Percentiles rank a stretch among this genome's conserved stretches.
phyloP scores from a whole-genome alignment of 192 early-diverging fungal genomes.

The Coemansia sp. region DNA sequence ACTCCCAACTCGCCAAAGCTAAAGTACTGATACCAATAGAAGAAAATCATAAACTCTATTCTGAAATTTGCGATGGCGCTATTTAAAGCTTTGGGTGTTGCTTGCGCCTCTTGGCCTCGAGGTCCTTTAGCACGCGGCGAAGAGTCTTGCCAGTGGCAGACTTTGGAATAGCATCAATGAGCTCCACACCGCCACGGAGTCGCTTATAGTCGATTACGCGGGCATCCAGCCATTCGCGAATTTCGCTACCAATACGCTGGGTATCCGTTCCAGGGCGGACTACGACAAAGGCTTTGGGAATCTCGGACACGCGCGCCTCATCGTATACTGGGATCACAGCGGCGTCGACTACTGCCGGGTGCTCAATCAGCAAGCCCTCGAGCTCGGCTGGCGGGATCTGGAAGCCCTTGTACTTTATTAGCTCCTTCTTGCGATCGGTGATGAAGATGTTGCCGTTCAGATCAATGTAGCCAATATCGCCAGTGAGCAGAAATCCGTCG shows the following conservation, averaged over 20 bases:
- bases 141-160: conserved; percentile 83
- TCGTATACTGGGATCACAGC: conserved; percentile 71
- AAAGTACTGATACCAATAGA: background rate
- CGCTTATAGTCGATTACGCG: conserved; percentile 77
- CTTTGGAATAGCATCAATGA: conserved; percentile 78
- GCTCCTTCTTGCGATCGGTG: conserved; percentile 84
- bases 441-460: conserved; percentile 63
- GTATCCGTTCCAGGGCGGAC: conserved; percentile 47
- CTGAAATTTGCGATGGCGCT: background rate
- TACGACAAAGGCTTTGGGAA: conserved; percentile 84
- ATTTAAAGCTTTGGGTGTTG: conserved; percentile 24
- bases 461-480: conserved; percentile 80
- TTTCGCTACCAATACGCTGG: conserved; percentile 41
- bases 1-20: background rate
- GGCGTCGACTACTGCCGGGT: conserved; percentile 69
- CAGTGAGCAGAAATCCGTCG: conserved; percentile 84
- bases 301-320: conserved; percentile 64
- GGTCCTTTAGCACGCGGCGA: conserved; percentile 63
- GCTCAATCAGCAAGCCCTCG: conserved; percentile 73
- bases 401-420: conserved; percentile 93
- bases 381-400: conserved; percentile 90
- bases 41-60: background rate
- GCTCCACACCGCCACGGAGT: conserved; percentile 76
- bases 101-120: conserved; percentile 19
- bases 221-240: conserved; percentile 60